Evolutionary conservation across 768 basidiomycete genomes (phyloP).

Genomic region (Holtermannia corniformis): DNA sequence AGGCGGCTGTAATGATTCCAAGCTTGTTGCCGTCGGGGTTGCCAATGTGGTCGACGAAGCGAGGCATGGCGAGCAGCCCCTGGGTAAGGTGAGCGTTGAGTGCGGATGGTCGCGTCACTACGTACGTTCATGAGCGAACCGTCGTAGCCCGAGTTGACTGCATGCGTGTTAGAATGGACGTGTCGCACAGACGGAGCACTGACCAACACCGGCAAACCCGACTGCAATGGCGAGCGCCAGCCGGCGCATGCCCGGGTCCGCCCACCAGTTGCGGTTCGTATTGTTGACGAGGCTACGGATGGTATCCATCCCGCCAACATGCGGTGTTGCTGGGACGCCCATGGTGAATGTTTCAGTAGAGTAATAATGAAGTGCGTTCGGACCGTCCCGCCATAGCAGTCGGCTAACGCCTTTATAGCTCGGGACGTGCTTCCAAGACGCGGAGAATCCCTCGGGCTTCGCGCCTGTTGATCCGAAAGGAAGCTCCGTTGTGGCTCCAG

Average conservation of each 20-base stretch:
- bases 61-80: neutral
- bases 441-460: no score
- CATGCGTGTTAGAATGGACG: neutral
- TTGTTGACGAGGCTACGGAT: neutral
- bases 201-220: neutral
- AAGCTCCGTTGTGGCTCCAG: no score
- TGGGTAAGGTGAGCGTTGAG: no score
- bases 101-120: no score
- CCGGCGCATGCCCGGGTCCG: neutral
- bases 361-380: no score
- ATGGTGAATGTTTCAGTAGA: no score
- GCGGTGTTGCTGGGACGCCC: no score
- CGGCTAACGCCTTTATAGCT: no score
- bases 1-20: neutral
- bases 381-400: no score
- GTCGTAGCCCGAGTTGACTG: conserved; percentile 11
- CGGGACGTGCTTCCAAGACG: no score
- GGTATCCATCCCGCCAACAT: neutral
- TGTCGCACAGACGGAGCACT: neutral
- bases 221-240: neutral
- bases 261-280: neutral
- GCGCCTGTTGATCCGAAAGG: no score
- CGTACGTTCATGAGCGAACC: conserved; percentile 24
- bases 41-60: neutral
- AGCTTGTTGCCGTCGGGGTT: neutral